Conservation (phyloP, 805 yeast species). For the Yarrowia sp. region DNA sequence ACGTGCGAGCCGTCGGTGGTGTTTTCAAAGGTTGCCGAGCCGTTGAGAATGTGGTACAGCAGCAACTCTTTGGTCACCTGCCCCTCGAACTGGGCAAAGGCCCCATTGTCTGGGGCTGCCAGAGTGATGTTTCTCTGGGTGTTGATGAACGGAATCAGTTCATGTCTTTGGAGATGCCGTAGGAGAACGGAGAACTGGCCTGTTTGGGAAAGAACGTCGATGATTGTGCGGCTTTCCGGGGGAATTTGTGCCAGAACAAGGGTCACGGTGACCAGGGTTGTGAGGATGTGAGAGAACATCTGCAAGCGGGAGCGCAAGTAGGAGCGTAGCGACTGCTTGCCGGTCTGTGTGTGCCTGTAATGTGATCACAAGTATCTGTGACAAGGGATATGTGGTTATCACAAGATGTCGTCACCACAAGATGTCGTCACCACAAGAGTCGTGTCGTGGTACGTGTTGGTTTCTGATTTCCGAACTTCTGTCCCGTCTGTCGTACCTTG, state of each 20-base stretch:
- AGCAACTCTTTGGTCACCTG: constrained; percentile 43
- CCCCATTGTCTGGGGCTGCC: constrained; percentile 83
- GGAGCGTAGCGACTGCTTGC: background rate
- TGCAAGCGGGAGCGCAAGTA: background rate
- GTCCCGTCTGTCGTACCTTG: too few relatives aligned
- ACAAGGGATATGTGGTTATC: too few relatives aligned
- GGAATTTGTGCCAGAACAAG: constrained; percentile 44
- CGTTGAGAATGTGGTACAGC: constrained; percentile 51
- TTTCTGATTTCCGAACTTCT: too few relatives aligned
- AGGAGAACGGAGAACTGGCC: constrained; percentile 72
- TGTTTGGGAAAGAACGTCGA: constrained; percentile 72
- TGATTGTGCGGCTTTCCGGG: constrained; percentile 50
- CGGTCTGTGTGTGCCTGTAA: background rate
- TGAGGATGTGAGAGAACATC: background rate
- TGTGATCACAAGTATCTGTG: too few relatives aligned
- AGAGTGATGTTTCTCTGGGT: constrained; percentile 67
- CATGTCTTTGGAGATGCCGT: constrained; percentile 65
- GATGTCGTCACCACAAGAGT: too few relatives aligned
- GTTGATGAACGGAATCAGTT: constrained; percentile 68
- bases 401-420: too few relatives aligned
- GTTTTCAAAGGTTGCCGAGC: constrained; percentile 46
- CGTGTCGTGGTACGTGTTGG: too few relatives aligned
- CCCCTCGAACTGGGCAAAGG: constrained; percentile 56
- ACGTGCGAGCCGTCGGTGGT: constrained; percentile 44
- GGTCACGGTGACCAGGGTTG: background rate